Conservation (phyloP, 371 early-diverging fungal genomes). For the Parasitella parasitica region DNA sequence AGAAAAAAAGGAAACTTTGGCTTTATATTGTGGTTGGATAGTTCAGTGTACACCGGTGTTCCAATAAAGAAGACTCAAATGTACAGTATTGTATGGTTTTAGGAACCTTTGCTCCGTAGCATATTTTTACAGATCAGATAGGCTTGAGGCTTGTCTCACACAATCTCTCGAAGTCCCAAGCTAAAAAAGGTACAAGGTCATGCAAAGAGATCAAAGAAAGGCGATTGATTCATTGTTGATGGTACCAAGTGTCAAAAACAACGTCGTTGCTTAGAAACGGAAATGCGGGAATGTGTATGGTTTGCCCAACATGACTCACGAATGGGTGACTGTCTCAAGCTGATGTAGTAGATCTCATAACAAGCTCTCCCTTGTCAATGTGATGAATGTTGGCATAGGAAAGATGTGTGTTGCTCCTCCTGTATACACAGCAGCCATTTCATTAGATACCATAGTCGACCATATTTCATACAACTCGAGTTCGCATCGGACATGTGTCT, state of each 20-base stretch:
- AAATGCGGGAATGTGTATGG: constrained; percentile 1
- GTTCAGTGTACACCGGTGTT: neutral
- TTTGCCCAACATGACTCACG: constrained; percentile 4
- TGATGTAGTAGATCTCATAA: neutral
- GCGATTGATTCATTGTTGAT: neutral
- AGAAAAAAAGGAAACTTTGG: constrained; percentile 1
- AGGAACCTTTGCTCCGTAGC: neutral
- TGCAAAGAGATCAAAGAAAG: neutral
- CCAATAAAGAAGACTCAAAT: neutral
- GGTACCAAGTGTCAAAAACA: neutral
- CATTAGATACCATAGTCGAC: too few species aligned
- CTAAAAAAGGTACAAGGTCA: neutral
- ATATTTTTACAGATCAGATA: neutral
- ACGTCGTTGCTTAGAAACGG: neutral
- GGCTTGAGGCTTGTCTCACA: too few species aligned
- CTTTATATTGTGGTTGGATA: too few species aligned
- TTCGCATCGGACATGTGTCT: too few species aligned
- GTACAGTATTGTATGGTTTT: too few species aligned
- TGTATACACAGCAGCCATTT: too few species aligned
- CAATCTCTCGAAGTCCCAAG: too few species aligned
- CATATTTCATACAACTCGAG: too few species aligned
- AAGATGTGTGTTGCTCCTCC: too few species aligned
- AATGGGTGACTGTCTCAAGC: neutral
- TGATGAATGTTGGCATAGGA: neutral
- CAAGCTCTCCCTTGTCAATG: too few species aligned